These are phyloP conservation scores for Naegleria lovaniensis DNA, from an alignment of 208 protist species.

Conservation along the genomic window DNA sequence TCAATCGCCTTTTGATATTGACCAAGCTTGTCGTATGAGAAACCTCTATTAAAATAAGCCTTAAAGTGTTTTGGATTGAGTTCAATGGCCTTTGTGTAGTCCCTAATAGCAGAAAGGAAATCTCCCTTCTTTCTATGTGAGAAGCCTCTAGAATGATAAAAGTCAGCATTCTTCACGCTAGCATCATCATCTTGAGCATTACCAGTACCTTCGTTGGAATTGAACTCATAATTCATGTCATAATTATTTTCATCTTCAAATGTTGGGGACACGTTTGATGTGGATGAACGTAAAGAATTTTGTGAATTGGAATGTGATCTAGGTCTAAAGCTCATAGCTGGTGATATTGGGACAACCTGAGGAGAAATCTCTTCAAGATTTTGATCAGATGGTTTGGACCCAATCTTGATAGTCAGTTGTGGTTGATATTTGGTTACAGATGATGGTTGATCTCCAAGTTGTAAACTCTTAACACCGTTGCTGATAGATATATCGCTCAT, in stretches of 20 bases:
- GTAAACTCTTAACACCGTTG: too few species aligned
- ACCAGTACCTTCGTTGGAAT: not conserved
- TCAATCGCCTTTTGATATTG: slow-evolving; percentile 59
- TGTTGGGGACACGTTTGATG: too few species aligned
- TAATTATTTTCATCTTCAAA: too few species aligned
- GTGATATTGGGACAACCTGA: too few species aligned
- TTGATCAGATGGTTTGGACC: slow-evolving; percentile 75
- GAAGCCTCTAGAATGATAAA: slow-evolving; percentile 32
- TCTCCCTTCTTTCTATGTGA: slow-evolving; percentile 56
- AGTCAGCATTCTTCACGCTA: not conserved
- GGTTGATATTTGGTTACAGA: slow-evolving; percentile 56
- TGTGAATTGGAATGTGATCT: too few species aligned
- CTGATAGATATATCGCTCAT: not conserved
- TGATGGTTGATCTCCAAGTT: too few species aligned
- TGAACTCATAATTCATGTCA: slow-evolving; percentile 55
- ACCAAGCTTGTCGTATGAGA: slow-evolving; percentile 53
- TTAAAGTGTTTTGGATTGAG: slow-evolving; percentile 57
- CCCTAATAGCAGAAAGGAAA: slow-evolving; percentile 55
- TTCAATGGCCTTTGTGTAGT: slow-evolving; percentile 62
- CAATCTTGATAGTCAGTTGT: slow-evolving; percentile 55
- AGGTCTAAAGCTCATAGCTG: too few species aligned
- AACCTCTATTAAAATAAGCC: slow-evolving; percentile 71
- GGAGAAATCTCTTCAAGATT: slow-evolving; percentile 64
- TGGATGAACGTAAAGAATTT: too few species aligned
- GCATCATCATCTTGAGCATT: not conserved